Percentiles rank a stretch among this genome's conserved stretches.
These are phyloP conservation scores for Trichoderma atroviride DNA, from an alignment of 2,329 filamentous ascomycete genomes.

Conservation along the genomic window DNA sequence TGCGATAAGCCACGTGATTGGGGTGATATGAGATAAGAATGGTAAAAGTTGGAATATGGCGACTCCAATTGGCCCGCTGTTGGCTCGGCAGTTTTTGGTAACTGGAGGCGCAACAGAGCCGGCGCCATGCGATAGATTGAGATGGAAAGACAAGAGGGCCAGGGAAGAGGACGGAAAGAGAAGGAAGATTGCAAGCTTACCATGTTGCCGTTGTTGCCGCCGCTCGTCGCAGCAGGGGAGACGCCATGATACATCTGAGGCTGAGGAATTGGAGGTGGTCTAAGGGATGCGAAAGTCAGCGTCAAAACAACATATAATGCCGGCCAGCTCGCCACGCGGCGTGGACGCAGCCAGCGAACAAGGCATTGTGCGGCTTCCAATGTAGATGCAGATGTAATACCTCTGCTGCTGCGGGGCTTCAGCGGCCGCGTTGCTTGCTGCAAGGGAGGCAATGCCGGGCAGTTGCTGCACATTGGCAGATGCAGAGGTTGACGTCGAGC, in stretches of 20 bases:
- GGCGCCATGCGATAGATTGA: neutral
- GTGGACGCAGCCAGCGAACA: neutral
- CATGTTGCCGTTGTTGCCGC: conserved; percentile 45
- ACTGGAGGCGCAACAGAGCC: conserved; percentile 8
- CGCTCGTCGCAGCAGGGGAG: conserved; percentile 47
- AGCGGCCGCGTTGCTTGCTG: conserved; percentile 43
- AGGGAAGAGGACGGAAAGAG: neutral
- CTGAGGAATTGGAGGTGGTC: conserved; percentile 22
- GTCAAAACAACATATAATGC: neutral
- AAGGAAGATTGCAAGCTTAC: conserved; percentile 38
- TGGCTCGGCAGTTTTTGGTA: conserved; percentile 15
- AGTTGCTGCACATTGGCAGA: conserved; percentile 49
- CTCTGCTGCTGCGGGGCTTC: conserved; percentile 47
- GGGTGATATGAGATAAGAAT: conserved; percentile 28
- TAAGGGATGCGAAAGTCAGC: conserved; percentile 15
- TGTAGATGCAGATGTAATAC: conserved; percentile 11
- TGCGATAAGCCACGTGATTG: conserved; percentile 30
- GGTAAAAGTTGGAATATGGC: conserved; percentile 25
- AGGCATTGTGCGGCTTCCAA: conserved; percentile 1
- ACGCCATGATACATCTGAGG: conserved; percentile 26
- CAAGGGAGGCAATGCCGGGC: conserved; percentile 50
- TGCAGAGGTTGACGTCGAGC: conserved; percentile 52
- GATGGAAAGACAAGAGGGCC: neutral
- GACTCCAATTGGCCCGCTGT: conserved; percentile 25
- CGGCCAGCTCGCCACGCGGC: neutral